Evolutionary conservation across 208 protist species (phyloP).

Genomic region (Acanthamoeba sp.): DNA sequence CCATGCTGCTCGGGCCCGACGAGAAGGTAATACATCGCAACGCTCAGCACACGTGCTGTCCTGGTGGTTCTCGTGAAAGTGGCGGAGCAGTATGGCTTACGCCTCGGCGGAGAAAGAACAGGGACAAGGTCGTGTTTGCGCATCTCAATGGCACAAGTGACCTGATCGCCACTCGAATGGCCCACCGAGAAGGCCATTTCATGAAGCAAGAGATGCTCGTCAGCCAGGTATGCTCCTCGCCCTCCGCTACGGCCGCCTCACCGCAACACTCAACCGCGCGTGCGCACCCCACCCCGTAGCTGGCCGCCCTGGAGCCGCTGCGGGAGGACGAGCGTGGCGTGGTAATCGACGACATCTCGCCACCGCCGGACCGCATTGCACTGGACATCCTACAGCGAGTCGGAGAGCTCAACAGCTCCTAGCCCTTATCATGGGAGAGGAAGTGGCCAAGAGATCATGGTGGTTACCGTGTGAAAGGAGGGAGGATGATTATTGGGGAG

Average conservation of each 20-base stretch:
- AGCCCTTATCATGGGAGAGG: background rate
- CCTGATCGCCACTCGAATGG: background rate
- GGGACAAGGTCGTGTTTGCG: background rate
- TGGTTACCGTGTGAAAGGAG: background rate
- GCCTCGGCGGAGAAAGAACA: background rate
- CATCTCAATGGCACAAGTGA: background rate
- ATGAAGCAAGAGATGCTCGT: constrained; percentile 2
- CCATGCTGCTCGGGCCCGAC: background rate
- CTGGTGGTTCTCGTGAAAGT: background rate
- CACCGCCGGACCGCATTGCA: background rate
- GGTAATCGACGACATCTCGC: background rate
- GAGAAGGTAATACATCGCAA: background rate
- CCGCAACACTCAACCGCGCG: background rate
- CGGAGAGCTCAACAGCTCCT: background rate
- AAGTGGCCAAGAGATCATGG: background rate
- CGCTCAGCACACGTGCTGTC: background rate
- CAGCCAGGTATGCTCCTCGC: background rate
- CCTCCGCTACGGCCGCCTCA: background rate
- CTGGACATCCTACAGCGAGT: background rate
- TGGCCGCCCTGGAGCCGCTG: constrained; percentile 25
- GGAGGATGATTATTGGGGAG: background rate
- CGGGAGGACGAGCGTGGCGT: constrained; percentile 31
- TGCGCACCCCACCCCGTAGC: background rate
- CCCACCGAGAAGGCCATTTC: constrained; percentile 1
- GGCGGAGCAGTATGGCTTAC: background rate